Base-by-base conservation (phyloP, 164 flowering plant species). In the Stephania cephalantha region DNA sequence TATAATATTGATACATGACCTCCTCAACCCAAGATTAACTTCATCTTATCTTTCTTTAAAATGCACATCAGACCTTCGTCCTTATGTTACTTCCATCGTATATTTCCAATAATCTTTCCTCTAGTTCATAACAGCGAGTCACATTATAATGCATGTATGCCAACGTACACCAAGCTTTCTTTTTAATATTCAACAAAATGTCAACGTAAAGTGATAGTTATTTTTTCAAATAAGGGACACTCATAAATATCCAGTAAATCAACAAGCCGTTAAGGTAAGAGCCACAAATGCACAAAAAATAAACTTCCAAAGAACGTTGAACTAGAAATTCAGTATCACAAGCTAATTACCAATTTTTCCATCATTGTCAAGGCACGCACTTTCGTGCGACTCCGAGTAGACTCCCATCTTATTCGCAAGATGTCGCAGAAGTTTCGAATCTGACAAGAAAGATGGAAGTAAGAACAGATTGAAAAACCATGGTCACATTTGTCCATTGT, bases 381-480 rank as follows among this genome's bases (percentile, higher is more conserved):
- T 84, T 92, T 95, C 67, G 98, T 95, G 69, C 87, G 90, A 78
- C 88, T 84, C 72, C 99, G 99, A 75, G 84, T 84, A 61, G 91
- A 87, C 85, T 95, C 99, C 97, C 97, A 93, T 44, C 92, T 88
- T 74, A 95, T 79, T 55, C 99, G 98, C 71, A 93, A 84, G 42
- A 93, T 75, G 82, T 86, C 83, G 83, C 91, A 88, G 46, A 84
- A 88, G 82, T 81, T 79, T 70, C 79, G 86, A 61, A 95, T 82
- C 98, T 94, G 81, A 75, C 81, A 68, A 30, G 22, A 15, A 44
- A 80, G 58, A 68, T 18, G 64, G 18, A 58, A 58, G n/a, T 58
- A n/a, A 58, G 64, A 50, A 58, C 18, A 35, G 42, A 35, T 35
- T 35, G 42, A 35, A 35, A 35, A 35, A 35, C 42, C 42, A 35